phyloP scores from a whole-genome alignment of 1,284 basidiomycete genomes.

The Porodaedalea pini region DNA sequence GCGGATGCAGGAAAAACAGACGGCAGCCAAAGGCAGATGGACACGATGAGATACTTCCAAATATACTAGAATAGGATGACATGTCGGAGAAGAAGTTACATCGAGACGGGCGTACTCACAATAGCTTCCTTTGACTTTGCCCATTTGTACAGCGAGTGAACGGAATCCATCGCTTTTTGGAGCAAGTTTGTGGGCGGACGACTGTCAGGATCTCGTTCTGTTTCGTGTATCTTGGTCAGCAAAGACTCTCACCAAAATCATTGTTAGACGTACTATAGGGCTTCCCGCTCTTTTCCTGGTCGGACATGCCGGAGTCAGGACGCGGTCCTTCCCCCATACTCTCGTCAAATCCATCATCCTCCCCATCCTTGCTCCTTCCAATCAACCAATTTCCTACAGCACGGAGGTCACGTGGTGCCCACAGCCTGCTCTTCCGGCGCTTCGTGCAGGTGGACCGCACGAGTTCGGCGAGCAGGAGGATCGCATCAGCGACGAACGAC shows the following conservation, averaged over 20 bases:
- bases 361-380: conserved; percentile 26
- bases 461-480: conserved; percentile 42
- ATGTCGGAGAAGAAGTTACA: neutral
- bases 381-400: conserved; percentile 33
- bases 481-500: conserved; percentile 38
- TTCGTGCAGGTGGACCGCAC: conserved; percentile 40
- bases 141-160: conserved; percentile 40
- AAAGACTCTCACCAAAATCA: neutral
- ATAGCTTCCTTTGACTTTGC: conserved; percentile 42
- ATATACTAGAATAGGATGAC: conserved; percentile 41
- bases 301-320: neutral
- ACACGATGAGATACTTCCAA: conserved; percentile 52
- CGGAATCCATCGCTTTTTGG: conserved; percentile 35
- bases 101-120: conserved; percentile 28
- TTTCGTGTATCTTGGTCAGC: too few species aligned
- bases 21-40: conserved; percentile 55
- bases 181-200: conserved; percentile 40
- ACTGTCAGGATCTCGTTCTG: conserved; percentile 45
- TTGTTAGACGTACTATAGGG: conserved; percentile 34
- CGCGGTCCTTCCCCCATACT: conserved; percentile 16
- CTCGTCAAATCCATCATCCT: conserved; percentile 22
- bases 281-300: conserved; percentile 15
- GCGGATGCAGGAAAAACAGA: conserved; percentile 43
- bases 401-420: conserved; percentile 49
- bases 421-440: conserved; percentile 40